Conservation (phyloP, 371 early-diverging fungal species). For the Thermomucor indicae-seudaticae region DNA sequence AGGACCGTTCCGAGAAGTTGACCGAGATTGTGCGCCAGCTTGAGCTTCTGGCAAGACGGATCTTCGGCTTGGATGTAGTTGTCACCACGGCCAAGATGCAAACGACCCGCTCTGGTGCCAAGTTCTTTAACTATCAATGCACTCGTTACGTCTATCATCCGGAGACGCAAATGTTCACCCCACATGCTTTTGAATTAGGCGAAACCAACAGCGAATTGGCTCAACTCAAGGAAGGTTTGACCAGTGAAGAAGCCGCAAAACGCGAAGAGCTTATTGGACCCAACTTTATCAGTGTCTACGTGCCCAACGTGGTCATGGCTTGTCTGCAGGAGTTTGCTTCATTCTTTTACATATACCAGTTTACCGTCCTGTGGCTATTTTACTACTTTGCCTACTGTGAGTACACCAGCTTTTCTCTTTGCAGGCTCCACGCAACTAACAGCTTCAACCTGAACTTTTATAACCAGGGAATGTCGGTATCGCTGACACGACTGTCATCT, state of each 20-base stretch:
- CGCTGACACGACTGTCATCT: slow-evolving; percentile 67
- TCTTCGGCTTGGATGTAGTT: slow-evolving; percentile 33
- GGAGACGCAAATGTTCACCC: slow-evolving; percentile 45
- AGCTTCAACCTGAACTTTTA: background rate
- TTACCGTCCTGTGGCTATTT: slow-evolving; percentile 71
- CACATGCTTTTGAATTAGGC: slow-evolving; percentile 56
- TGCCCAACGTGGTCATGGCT: slow-evolving; percentile 52
- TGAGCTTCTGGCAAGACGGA: slow-evolving; percentile 20
- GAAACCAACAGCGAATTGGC: slow-evolving; percentile 47
- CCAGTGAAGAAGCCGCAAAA: slow-evolving; percentile 49
- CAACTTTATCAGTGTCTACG: slow-evolving; percentile 65
- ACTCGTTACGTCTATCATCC: slow-evolving; percentile 67
- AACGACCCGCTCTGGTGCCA: slow-evolving; percentile 49
- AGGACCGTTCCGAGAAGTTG: slow-evolving; percentile 37
- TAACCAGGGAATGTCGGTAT: slow-evolving; percentile 64
- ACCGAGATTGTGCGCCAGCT: slow-evolving; percentile 16
- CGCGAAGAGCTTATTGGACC: slow-evolving; percentile 65
- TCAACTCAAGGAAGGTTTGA: slow-evolving; percentile 44
- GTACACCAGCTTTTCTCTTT: background rate
- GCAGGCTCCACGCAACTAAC: background rate
- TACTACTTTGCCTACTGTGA: slow-evolving; percentile 70
- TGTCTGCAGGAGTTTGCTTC: slow-evolving; percentile 62
- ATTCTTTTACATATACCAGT: slow-evolving; percentile 79
- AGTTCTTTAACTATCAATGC: slow-evolving; percentile 73
- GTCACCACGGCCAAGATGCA: slow-evolving; percentile 38